Evolutionary conservation across 768 basidiomycete species (phyloP).

Genomic region (Suillus placidus): DNA sequence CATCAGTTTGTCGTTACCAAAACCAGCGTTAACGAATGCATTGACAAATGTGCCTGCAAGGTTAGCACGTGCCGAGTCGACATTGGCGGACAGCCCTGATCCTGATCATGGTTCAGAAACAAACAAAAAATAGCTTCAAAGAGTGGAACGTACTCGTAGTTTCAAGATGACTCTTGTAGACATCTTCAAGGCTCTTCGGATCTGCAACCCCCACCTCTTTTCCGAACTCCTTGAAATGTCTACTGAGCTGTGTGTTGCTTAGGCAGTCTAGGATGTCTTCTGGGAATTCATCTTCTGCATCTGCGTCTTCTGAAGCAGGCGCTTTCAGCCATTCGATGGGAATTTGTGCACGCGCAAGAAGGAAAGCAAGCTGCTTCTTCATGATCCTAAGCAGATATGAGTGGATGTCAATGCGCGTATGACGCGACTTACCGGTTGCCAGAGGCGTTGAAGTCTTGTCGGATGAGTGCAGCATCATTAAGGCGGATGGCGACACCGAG

Average conservation of each 20-base stretch:
- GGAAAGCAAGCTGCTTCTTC: slow-evolving; percentile 93
- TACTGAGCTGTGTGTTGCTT: slow-evolving; percentile 82
- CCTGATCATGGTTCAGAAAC: slow-evolving; percentile 40
- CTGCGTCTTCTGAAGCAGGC: slow-evolving; percentile 48
- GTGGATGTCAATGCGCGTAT: background rate
- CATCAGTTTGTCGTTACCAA: slow-evolving; percentile 95
- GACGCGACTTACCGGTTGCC: slow-evolving; percentile 72
- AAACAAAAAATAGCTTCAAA: background rate
- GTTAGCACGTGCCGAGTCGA: slow-evolving; percentile 94
- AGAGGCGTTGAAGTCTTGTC: slow-evolving; percentile 87
- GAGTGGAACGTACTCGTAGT: slow-evolving; percentile 62
- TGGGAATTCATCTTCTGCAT: slow-evolving; percentile 66
- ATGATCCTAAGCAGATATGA: slow-evolving; percentile 56
- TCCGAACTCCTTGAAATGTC: slow-evolving; percentile 87
- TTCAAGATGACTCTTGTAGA: slow-evolving; percentile 96
- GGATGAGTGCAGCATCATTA: slow-evolving; percentile 76
- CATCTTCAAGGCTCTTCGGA: slow-evolving; percentile 91
- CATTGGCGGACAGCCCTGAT: slow-evolving; percentile 66
- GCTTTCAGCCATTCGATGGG: slow-evolving; percentile 87
- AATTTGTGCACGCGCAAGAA: slow-evolving; percentile 90
- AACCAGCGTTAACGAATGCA: slow-evolving; percentile 98
- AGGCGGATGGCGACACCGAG: slow-evolving; percentile 84
- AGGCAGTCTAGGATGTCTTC: slow-evolving; percentile 86
- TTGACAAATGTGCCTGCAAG: slow-evolving; percentile 98
- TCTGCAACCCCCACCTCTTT: slow-evolving; percentile 91